Conservation (phyloP, 2,329 filamentous ascomycete genomes). For the Pseudogymnoascus sp. region DNA sequence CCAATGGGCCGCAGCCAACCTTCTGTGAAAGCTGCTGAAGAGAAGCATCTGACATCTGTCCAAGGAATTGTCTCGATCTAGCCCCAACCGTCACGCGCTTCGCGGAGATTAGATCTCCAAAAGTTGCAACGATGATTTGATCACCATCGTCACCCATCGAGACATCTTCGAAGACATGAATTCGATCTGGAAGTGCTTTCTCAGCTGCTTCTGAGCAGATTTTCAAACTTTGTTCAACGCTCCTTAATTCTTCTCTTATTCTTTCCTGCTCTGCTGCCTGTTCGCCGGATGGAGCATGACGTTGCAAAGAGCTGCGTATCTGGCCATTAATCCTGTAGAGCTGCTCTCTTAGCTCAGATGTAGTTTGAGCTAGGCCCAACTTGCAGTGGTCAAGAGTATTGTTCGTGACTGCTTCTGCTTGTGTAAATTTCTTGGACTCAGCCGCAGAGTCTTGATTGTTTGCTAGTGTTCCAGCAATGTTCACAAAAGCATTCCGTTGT, state of each 20-base stretch:
- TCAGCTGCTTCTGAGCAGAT: constrained; percentile 25
- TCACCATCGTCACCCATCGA: constrained; percentile 24
- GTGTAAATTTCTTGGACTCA: constrained; percentile 13
- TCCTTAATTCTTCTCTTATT: constrained; percentile 26
- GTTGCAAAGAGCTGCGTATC: constrained; percentile 14
- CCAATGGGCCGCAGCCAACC: not conserved
- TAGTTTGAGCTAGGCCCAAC: constrained; percentile 19
- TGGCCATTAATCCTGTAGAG: constrained; percentile 21
- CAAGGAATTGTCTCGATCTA: constrained; percentile 18
- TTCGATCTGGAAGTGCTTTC: constrained; percentile 21
- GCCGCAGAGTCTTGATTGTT: constrained; percentile 5
- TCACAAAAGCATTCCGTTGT: constrained; percentile 15
- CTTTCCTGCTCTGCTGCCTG: constrained; percentile 15
- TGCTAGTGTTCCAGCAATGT: constrained; percentile 13
- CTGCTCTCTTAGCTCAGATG: constrained; percentile 19
- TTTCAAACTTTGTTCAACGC: constrained; percentile 23
- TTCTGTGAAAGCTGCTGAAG: constrained; percentile 23
- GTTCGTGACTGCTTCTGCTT: constrained; percentile 15
- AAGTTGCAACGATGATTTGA: constrained; percentile 27
- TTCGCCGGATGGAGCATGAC: constrained; percentile 12
- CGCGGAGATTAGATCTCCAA: constrained; percentile 28
- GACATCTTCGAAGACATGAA: constrained; percentile 27
- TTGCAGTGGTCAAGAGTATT: constrained; percentile 18
- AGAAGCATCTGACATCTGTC: constrained; percentile 27
- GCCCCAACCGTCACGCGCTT: constrained; percentile 23